A percentile compares a stretch with the other conserved stretches of the same genome.
Evolutionary conservation across 1,284 basidiomycete genomes (phyloP).

Genomic region (Rhizopogon parksii): DNA sequence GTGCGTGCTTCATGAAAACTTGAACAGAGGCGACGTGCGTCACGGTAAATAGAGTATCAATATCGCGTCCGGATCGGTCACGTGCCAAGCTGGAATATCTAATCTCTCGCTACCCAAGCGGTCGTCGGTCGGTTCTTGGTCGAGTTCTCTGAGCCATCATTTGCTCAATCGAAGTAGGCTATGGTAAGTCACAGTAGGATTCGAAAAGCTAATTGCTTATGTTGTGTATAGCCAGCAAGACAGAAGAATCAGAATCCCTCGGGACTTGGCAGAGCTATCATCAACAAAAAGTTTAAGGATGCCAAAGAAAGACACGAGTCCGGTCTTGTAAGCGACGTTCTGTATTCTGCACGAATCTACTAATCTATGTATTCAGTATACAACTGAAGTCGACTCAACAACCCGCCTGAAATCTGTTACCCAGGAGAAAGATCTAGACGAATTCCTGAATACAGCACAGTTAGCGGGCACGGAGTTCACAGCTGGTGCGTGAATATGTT

Average conservation of each 20-base stretch:
- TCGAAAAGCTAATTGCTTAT: neutral
- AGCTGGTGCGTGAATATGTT: conserved; percentile 59
- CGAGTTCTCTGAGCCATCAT: too few species aligned
- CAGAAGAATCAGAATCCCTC: conserved; percentile 50
- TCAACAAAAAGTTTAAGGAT: conserved; percentile 83
- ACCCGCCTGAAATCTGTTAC: conserved; percentile 87
- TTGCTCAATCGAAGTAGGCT: too few species aligned
- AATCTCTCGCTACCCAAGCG: too few species aligned
- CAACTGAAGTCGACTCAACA: conserved; percentile 65
- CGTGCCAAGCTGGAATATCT: too few species aligned
- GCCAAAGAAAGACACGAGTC: conserved; percentile 66
- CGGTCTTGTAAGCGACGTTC: conserved; percentile 53
- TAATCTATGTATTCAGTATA: conserved; percentile 48
- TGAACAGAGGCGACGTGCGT: too few species aligned
- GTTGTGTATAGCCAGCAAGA: conserved; percentile 19
- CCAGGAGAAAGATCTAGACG: conserved; percentile 93
- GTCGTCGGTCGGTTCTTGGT: too few species aligned
- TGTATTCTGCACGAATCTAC: conserved; percentile 1
- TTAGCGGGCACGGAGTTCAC: conserved; percentile 95
- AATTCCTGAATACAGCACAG: conserved; percentile 93
- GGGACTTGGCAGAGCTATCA: conserved; percentile 86
- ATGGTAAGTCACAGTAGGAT: neutral
- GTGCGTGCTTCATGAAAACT: neutral
- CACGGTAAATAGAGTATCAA: neutral
- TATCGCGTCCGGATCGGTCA: too few species aligned